Conservation (phyloP, 2,329 filamentous ascomycete species). For the Fusarium buharicum region DNA sequence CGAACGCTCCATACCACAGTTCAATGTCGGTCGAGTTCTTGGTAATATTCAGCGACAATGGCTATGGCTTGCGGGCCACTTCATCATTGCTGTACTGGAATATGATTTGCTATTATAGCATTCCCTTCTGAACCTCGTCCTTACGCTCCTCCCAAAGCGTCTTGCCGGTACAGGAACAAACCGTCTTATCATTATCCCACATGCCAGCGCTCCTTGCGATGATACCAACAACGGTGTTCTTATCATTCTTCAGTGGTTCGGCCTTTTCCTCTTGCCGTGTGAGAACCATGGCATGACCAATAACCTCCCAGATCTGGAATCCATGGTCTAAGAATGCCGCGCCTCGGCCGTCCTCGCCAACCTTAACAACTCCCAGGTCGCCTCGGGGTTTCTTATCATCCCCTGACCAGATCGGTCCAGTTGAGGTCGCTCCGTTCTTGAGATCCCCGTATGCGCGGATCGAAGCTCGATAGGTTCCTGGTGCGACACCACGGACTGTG, state of each 20-base stretch:
- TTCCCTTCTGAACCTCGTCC: constrained; percentile 89
- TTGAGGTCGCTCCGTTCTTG: constrained; percentile 81
- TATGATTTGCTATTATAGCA: constrained; percentile 69
- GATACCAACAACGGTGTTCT: constrained; percentile 88
- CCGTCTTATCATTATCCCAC: constrained; percentile 99
- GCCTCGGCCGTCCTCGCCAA: constrained; percentile 80
- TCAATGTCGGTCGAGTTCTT: constrained; percentile 19
- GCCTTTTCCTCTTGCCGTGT: constrained; percentile 68
- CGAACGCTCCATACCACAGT: constrained; percentile 31
- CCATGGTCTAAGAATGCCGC: constrained; percentile 82
- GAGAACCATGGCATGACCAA: constrained; percentile 91
- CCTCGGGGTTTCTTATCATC: constrained; percentile 59
- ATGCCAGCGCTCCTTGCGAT: constrained; percentile 96
- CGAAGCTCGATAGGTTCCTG: constrained; percentile 84
- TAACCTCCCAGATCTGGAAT: constrained; percentile 94
- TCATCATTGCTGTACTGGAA: constrained; percentile 21
- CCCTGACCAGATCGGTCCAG: constrained; percentile 82
- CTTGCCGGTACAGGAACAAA: constrained; percentile 97
- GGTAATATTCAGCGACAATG: constrained; percentile 16
- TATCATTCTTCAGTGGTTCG: constrained; percentile 75
- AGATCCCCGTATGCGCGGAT: constrained; percentile 90
- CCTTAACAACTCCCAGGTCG: constrained; percentile 77
- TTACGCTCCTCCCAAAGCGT: constrained; percentile 97
- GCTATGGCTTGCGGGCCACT: constrained; percentile 7
- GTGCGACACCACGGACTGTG: constrained; percentile 81